Base-by-base conservation (phyloP, 2,329 filamentous ascomycete genomes). In the Taxawa tesnikishii region DNA sequence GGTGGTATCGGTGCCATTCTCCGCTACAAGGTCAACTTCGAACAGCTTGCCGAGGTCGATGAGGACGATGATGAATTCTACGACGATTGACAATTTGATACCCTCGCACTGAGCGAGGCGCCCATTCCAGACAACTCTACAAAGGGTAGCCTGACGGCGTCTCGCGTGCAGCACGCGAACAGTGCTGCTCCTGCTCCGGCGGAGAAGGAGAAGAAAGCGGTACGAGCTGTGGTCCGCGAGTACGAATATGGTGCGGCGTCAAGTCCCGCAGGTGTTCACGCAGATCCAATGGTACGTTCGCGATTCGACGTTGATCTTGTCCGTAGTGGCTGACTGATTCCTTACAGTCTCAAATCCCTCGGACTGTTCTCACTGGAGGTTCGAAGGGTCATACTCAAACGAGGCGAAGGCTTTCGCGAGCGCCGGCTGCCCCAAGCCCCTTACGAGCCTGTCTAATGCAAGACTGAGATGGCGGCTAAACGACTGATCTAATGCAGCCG, bases 21-120 rank as follows among this genome's bases (percentile, higher is more conserved):
- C 56, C 85, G 90, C 49, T 98, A 98, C 77, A 94, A 94, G 70
- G 84, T 98, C 70, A 98, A 98, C 70, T 98, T 98, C 66, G 92
- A 98, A 66, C 92, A 98, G 63, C 73, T 98, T 61, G 81, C 80
- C 60, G 90, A 96, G 59, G 71, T 81, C 53, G 76, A 81, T 53
- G 87, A 93, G 59, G 61, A 65, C 39, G 63, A 67, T 45, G 64
- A 68, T 46, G 88, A 96, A 58, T 88, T 88, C 63, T 94, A 93
- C 68, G 78, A 82, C 59, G 74, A 70, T 71, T 44, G 37, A 40
- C 34, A 37, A 37, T 36, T 33, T 37, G 15, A 30, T 27, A 17
- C 73, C 83, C 83, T 88, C 82, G 82, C 79, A 62, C 58, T 65
- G 59, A 70, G 77, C 83, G 87, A 93, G 87, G 85, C 79, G 75